A percentile compares a stretch with the other conserved stretches of the same genome.
Conservation (phyloP, 2,329 filamentous ascomycete genomes). For the Colletotrichum salicis region DNA sequence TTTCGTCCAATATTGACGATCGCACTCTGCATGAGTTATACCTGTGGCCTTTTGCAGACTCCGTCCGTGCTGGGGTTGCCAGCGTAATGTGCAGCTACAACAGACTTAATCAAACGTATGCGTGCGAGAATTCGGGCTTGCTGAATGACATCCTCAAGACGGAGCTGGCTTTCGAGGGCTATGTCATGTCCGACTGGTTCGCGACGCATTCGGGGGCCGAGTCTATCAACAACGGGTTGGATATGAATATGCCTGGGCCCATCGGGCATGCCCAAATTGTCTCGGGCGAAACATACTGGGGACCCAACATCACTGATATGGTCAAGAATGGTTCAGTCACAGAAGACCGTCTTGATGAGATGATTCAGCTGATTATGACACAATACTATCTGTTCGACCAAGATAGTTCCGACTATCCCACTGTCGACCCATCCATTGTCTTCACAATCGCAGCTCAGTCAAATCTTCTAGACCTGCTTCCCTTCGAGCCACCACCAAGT, state of each 20-base stretch:
- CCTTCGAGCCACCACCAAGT: slow-evolving; percentile 56
- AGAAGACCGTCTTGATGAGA: slow-evolving; percentile 72
- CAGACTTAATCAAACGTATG: slow-evolving; percentile 75
- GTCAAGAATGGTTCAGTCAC: slow-evolving; percentile 65
- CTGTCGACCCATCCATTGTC: slow-evolving; percentile 23
- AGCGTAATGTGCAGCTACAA: slow-evolving; percentile 80
- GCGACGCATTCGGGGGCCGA: slow-evolving; percentile 80
- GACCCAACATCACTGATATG: slow-evolving; percentile 67
- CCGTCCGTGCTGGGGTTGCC: slow-evolving; percentile 72
- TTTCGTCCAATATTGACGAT: slow-evolving; percentile 70
- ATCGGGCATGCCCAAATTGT: slow-evolving; percentile 49
- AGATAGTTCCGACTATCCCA: slow-evolving; percentile 58
- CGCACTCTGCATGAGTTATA: slow-evolving; percentile 75
- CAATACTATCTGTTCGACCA: slow-evolving; percentile 69
- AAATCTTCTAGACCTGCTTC: slow-evolving; percentile 13
- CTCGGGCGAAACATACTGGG: slow-evolving; percentile 70
- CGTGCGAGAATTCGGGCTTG: slow-evolving; percentile 70
- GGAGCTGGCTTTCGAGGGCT: slow-evolving; percentile 78
- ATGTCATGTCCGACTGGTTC: slow-evolving; percentile 73
- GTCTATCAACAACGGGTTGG: slow-evolving; percentile 74
- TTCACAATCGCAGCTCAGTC: slow-evolving; percentile 27
- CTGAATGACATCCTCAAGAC: slow-evolving; percentile 74
- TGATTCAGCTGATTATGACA: slow-evolving; percentile 72
- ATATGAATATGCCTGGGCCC: slow-evolving; percentile 83
- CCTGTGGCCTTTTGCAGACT: slow-evolving; percentile 76